Base-by-base conservation (phyloP, 192 early-diverging fungal species). In the Coemansia sp. region DNA sequence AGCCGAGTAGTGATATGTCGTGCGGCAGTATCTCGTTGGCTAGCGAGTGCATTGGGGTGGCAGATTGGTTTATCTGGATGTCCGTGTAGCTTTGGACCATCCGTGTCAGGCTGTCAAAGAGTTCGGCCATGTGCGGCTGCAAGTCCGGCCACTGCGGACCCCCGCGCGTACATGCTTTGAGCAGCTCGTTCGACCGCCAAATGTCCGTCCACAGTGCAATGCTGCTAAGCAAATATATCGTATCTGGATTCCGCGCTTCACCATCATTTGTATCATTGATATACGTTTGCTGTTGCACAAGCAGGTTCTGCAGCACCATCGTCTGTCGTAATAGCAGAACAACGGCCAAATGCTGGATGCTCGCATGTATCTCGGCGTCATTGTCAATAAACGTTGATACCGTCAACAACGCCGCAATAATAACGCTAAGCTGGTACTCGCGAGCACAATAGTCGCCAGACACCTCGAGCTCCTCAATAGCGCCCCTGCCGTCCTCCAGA, bases 381-480 rank as follows among this genome's bases (percentile, higher is more conserved):
- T 12, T 28, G 28, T 50, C 25, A 23, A 28, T 18, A 5, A 28
- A 6, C 18, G 22, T 23, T 8, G 55, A 30, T 2, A 44, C 30
- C 0, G 76, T 65, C 18, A 65, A 44, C 25, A 78, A 58, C 9
- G 65, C 57, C 0, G 65, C 76, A 33, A 78, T 24, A 5, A 56
- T 53, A 21, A 67, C 69, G 44, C 69, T 58, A 38, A 72, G 62
- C 54, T 69, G 69, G 56, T 62, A 78, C 42, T 72, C 76, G 62
- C 64, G 62, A 31, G 59, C 43, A 69, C 76, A 78, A 29, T 68
- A 78, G 19, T 78, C 75, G 5, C n/a, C 21, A 23, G 60, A 65
- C 21, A 68, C 43, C 24, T 61, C 49, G 19, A 71, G 49, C 18
- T 44, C 33, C 9, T 54, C 35, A 1, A 43, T 23, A 19, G 35